These are phyloP conservation scores for Agrocybe pediades DNA, from an alignment of 768 basidiomycete species.

Conservation along the genomic window DNA sequence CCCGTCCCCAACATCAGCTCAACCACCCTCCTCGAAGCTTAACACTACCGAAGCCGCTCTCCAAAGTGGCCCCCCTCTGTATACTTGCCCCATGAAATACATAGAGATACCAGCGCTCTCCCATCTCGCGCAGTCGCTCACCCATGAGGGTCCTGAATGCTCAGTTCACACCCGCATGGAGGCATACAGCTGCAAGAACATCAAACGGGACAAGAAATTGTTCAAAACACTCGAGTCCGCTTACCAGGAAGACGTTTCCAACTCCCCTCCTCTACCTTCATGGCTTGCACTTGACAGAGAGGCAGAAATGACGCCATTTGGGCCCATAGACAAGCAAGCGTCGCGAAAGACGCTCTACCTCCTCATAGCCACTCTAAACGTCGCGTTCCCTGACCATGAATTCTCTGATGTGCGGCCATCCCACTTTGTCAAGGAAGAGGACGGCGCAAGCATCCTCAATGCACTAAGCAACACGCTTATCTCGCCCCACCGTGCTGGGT, in stretches of 20 bases:
- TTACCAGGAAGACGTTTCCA: conserved; percentile 78
- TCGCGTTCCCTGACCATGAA: conserved; percentile 97
- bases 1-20: conserved; percentile 4
- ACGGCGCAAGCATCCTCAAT: conserved; percentile 77
- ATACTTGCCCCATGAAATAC: conserved; percentile 90
- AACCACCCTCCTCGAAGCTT: background rate
- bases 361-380: conserved; percentile 94
- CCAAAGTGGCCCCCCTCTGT: too few relatives aligned
- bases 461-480: conserved; percentile 83
- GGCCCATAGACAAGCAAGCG: conserved; percentile 81
- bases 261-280: conserved; percentile 83
- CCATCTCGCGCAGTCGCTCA: conserved; percentile 74
- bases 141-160: conserved; percentile 86
- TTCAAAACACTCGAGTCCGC: conserved; percentile 90
- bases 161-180: conserved; percentile 91
- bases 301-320: conserved; percentile 84
- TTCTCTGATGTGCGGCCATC: conserved; percentile 91
- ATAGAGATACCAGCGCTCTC: conserved; percentile 83
- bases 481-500: conserved; percentile 67
- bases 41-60: background rate
- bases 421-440: conserved; percentile 87
- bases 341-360: conserved; percentile 93
- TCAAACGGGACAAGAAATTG: conserved; percentile 95
- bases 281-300: conserved; percentile 74
- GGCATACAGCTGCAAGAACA: conserved; percentile 97